Evolutionary conservation across 768 basidiomycete species (phyloP), one percentile per base, ranked within the genome.

Genomic region (Naganishia kalamii): DNA sequence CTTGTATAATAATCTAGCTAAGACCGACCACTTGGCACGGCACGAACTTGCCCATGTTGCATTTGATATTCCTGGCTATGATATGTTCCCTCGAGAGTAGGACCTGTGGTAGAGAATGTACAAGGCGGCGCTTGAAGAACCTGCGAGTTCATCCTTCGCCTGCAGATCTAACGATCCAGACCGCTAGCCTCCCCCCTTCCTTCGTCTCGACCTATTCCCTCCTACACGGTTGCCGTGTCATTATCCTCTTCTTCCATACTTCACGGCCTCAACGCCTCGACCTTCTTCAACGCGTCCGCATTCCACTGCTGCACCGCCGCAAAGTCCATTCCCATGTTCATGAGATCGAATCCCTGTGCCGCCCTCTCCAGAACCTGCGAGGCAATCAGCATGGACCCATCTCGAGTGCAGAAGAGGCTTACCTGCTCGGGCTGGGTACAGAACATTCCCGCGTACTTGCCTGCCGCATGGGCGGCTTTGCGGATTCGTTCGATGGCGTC

Each of bases 341-440:
- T 67, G 19, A 71, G 62, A 29, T 71, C 72, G 63, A 73, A 72
- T 6, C 71, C 71, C 30, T 72, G 71, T 37, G 64, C 65, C 23
- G 68, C 67, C 23, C 71, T 54, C 27, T 54, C 64, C 23, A 67
- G 27, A 21, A 70, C 71, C 69, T 72, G 64, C 15, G 5, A 11
- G 40, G 37, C 29, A 33, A 44, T 17, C 60, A 62, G 54, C 33
- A 19, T 47, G 21, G 23, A 23, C 33, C 13, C 43, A 44, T 41
- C 44, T 11, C 12, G 3, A n/a, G 1, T 23, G 23, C 8, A 8
- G 23, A 12, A 27, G 8, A 25, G 30, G 27, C 49, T 40, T 40
- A 64, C 63, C 40, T 64, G 63, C 37, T 70, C 69, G 4, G 69
- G 63, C 11, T 62, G 57, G 12, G 66, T 62, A 35, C 69, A 70